Conservation (phyloP, 2,329 filamentous ascomycete genomes). For the Thelonectria discophora region DNA sequence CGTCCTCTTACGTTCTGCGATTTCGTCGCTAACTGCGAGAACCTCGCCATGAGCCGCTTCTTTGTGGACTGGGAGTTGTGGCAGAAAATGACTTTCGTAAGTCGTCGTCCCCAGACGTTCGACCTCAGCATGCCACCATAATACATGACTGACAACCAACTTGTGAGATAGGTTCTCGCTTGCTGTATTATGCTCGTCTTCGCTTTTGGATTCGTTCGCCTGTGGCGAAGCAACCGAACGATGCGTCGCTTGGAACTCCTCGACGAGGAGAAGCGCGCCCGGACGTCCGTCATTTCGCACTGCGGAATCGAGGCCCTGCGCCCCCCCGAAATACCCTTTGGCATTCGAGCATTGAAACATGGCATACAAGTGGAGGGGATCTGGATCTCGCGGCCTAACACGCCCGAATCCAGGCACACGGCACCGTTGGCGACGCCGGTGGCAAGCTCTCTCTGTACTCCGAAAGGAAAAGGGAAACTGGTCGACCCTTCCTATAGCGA, state of each 20-base stretch:
- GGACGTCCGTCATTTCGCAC: constrained; percentile 62
- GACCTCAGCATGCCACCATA: background rate
- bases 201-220: constrained; percentile 70
- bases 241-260: constrained; percentile 68
- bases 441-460: constrained; percentile 21
- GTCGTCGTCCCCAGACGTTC: constrained; percentile 45
- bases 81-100: constrained; percentile 91
- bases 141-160: constrained; percentile 1
- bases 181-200: constrained; percentile 77
- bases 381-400: constrained; percentile 70
- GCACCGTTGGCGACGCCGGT: constrained; percentile 40
- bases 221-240: constrained; percentile 67
- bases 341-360: constrained; percentile 83
- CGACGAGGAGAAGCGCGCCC: constrained; percentile 71
- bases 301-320: constrained; percentile 57
- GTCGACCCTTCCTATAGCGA: constrained; percentile 13
- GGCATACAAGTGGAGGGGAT: constrained; percentile 88
- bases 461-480: constrained; percentile 37
- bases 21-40: constrained; percentile 14
- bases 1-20: background rate
- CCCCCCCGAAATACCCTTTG: constrained; percentile 78
- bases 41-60: constrained; percentile 56
- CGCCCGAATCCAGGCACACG: constrained; percentile 44
- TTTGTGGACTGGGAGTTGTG: constrained; percentile 80
- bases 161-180: constrained; percentile 69